Base-by-base conservation (phyloP, 345 rosid genomes). In the Euphorbia peplus region DNA sequence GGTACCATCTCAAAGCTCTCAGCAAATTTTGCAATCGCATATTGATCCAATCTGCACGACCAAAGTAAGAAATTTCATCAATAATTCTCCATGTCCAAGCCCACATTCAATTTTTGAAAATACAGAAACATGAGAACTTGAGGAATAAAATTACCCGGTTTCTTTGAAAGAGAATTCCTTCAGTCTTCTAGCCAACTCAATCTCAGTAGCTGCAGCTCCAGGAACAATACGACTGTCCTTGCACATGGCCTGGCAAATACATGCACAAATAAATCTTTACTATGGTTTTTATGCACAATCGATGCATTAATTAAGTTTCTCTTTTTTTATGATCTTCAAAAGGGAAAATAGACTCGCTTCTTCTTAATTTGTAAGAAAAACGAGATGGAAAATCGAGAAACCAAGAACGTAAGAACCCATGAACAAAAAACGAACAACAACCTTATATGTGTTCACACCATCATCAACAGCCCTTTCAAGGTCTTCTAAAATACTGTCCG, bases 381-480 rank as follows among this genome's bases (percentile, higher is more conserved):
- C 3, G 22, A 4, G 12, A 32, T 35, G 37, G 4, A 25, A 8
- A 26, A 8, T 8, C 10, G 21, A 53, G 16, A 73, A 53, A 9
- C 59, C 29, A 54, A 59, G 8, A 18, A 19, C 19, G 46, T 59
- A 59, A 48, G 19, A 39, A 16, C 37, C 51, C 14, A 58, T 63
- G 19, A 28, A 37, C 5, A 62, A 41, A 48, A 35, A 32, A 39
- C 51, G 22, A 52, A 51, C 73, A 69, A 66, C 61, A 70, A 95
- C 99, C 96, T 92, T 95, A 78, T 92, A 95, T 22, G 97, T 92
- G 56, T 95, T 95, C 60, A 95, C 99, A 79, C 99, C 99, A 77
- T 95, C 99, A 60, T 95, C 99, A 73, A 95, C 92, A 35, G 99
- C 99, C 85, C 98, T 86, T 83, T 95, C 99, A 78, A 92, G 98